Conservation (phyloP, 2,329 filamentous ascomycete species). For the Ophiocordyceps australis region DNA sequence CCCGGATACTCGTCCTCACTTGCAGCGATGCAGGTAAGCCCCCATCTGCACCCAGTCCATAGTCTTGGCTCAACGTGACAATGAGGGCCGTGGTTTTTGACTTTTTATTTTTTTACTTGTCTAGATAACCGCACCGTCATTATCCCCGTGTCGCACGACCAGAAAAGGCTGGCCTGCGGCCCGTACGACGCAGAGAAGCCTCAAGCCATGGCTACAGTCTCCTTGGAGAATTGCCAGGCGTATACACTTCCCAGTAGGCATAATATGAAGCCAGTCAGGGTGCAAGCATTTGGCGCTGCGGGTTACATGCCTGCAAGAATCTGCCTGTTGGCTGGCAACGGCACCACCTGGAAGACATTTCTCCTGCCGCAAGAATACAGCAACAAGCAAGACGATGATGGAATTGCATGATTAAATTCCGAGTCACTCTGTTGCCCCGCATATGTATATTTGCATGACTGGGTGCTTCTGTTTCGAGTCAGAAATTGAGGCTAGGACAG, state of each 20-base stretch:
- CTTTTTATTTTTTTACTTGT: no score
- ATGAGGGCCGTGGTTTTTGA: no score
- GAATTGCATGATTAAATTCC: no score
- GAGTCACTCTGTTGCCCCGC: no score
- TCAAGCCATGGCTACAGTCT: constrained; percentile 1
- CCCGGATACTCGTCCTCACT: constrained; percentile 41
- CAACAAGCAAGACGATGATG: no score
- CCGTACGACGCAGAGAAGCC: constrained; percentile 11
- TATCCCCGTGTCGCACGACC: constrained; percentile 17
- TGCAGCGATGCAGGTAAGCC: constrained; percentile 21
- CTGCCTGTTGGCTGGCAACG: constrained; percentile 29
- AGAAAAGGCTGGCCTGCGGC: constrained; percentile 16
- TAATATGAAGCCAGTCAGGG: constrained; percentile 20
- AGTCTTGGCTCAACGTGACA: no score
- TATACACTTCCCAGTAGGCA: constrained; percentile 10
- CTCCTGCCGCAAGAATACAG: no score
- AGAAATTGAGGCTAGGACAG: no score
- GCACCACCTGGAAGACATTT: constrained; percentile 28
- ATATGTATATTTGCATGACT: no score
- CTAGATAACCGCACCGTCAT: constrained; percentile 10
- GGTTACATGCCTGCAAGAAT: constrained; percentile 29
- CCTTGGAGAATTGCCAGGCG: constrained; percentile 4
- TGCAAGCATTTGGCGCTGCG: constrained; percentile 30
- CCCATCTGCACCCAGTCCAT: neutral
- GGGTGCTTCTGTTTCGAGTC: no score